Evolutionary conservation across 1,284 basidiomycete genomes (phyloP).

Genomic region (Megacollybia platyphylla): DNA sequence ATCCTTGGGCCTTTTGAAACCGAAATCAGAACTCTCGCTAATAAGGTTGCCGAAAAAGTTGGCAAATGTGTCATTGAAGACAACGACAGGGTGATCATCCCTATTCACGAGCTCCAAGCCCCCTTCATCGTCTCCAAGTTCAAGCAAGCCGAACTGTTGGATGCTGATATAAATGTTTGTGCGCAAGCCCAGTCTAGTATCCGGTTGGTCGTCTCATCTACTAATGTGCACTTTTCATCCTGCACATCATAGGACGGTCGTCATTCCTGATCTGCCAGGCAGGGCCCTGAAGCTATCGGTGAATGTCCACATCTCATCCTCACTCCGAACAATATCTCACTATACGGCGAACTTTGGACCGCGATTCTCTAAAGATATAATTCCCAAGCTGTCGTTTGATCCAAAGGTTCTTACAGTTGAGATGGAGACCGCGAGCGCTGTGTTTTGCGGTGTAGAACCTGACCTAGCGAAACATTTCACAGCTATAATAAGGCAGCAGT

Average conservation of each 20-base stretch:
- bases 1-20: constrained; percentile 27
- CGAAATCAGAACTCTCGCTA: constrained; percentile 17
- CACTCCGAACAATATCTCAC: constrained; percentile 39
- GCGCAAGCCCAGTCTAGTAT: constrained; percentile 36
- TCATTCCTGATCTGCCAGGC: constrained; percentile 24
- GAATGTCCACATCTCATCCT: constrained; percentile 39
- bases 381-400: constrained; percentile 30
- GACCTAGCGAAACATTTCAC: constrained; percentile 36
- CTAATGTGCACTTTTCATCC: neutral
- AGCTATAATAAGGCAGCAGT: constrained; percentile 29
- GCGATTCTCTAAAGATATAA: constrained; percentile 31
- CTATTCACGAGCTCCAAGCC: constrained; percentile 38
- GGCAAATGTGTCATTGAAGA: constrained; percentile 13
- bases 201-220: constrained; percentile 16
- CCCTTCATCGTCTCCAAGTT: constrained; percentile 27
- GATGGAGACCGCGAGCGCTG: constrained; percentile 30
- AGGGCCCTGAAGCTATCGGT: constrained; percentile 33
- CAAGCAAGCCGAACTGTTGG: constrained; percentile 22
- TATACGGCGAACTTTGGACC: constrained; percentile 41
- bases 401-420: constrained; percentile 25
- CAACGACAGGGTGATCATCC: constrained; percentile 22
- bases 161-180: constrained; percentile 21
- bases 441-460: constrained; percentile 24
- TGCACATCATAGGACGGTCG: constrained; percentile 22
- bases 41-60: constrained; percentile 16